Evolutionary conservation across 2,329 filamentous ascomycete genomes (phyloP).

Genomic region (Pseudocercospora pini-densiflorae): DNA sequence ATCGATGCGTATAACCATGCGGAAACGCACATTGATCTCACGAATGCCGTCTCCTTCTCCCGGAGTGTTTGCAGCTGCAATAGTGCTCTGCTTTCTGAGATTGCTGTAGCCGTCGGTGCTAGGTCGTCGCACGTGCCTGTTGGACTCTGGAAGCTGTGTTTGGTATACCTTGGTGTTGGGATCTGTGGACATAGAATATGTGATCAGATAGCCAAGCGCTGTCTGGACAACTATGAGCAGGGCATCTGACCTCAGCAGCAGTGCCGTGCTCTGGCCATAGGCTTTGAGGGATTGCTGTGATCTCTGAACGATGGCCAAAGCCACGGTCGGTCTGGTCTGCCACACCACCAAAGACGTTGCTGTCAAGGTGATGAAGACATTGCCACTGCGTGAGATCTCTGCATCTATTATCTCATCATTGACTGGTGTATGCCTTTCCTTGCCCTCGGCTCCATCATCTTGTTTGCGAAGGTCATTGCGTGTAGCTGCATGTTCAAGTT

Average conservation of each 20-base stretch:
- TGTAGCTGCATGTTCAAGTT: background rate
- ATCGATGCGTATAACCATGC: constrained; percentile 98
- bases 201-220: constrained; percentile 83
- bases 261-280: constrained; percentile 83
- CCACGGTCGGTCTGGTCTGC: constrained; percentile 92
- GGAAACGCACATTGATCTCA: constrained; percentile 88
- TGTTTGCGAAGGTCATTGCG: background rate
- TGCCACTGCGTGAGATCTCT: constrained; percentile 76
- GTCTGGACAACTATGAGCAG: constrained; percentile 92
- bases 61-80: constrained; percentile 58
- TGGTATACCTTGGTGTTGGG: constrained; percentile 82
- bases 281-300: constrained; percentile 77
- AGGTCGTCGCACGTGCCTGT: constrained; percentile 55
- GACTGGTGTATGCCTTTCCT: background rate
- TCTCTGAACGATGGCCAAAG: constrained; percentile 82
- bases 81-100: constrained; percentile 28
- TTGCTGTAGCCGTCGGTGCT: constrained; percentile 45
- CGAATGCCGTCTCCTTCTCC: constrained; percentile 82
- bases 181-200: constrained; percentile 88
- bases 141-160: constrained; percentile 70
- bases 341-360: constrained; percentile 86
- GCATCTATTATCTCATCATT: constrained; percentile 67
- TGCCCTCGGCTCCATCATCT: background rate
- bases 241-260: constrained; percentile 88
- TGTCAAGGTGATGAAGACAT: constrained; percentile 87